Evolutionary conservation across 2,329 filamentous ascomycete species (phyloP), one percentile per base, ranked within the genome.

Genomic region (Aureobasidium sp.): DNA sequence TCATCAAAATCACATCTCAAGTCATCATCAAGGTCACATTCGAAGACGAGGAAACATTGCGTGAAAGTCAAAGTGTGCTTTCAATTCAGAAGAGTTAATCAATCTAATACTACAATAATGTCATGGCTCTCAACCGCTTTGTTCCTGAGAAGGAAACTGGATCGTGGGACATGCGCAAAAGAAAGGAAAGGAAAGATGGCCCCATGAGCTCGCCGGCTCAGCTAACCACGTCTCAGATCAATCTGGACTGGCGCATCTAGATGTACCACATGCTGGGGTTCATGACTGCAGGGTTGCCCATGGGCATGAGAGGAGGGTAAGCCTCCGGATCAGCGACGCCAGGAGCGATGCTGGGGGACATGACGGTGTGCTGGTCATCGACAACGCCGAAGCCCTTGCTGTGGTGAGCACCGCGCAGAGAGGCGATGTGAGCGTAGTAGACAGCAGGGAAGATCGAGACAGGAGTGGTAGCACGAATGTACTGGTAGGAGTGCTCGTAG

Each of bases 401-500:
- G 66, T 99, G 94, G 3, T 86, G 79, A 59, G 86, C 86, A 25
- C 90, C 91, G 54, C 94, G 89, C 62, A 86, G 85, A 9, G 91
- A 88, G 37, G 92, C 91, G 65, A 99, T 76, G 74, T 99, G 94
- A 0, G 95, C 91, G 68, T 99, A 99, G 80, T 99, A 99, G 0
- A 97, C 88, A 0, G 94, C 91, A 0, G 94, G 94, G 66, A 83
- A 89, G 0, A 94, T 75, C 0, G 92, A 97, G 0, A 99, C 92
- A 0, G 94, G 91, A 0, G 93, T 97, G 0, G 92, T 97, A 0
- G 92, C 94, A 16, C 94, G 86, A 61, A 88, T 87, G 70, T 96
- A 99, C 61, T 96, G 91, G 74, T 96, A 99, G 48, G 88, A 96
- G 65, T 97, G 91, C 67, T 96, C 88, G 69, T 97, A 97, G 27